These are phyloP conservation scores for Podospora fimiseda DNA, from an alignment of 495 filamentous ascomycete genomes.

Conservation along the genomic window DNA sequence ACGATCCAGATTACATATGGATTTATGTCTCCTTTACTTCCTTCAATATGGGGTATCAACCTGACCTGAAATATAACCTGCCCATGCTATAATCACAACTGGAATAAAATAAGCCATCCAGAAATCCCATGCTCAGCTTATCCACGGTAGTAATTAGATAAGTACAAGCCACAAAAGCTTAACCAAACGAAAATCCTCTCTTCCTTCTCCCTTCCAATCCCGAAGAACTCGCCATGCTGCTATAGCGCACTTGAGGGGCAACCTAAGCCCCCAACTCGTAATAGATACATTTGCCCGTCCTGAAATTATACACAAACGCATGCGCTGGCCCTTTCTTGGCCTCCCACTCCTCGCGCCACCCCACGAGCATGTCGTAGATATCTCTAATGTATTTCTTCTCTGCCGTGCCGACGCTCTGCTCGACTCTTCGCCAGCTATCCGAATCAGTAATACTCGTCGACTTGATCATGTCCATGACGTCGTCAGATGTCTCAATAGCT, in stretches of 20 bases:
- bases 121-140: no score
- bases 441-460: conserved; percentile 69
- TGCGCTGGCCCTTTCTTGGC: conserved; percentile 47
- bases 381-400: conserved; percentile 86
- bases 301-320: conserved; percentile 76
- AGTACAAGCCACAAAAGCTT: no score
- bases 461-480: conserved; percentile 72
- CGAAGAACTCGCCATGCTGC: neutral
- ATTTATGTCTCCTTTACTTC: no score
- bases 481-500: conserved; percentile 83
- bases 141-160: no score
- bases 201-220: neutral
- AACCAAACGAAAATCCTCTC: neutral
- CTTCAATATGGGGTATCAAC: no score
- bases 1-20: no score
- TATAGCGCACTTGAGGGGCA: neutral
- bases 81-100: no score
- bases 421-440: conserved; percentile 79
- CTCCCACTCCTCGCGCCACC: conserved; percentile 53
- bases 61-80: no score
- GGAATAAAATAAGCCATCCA: no score
- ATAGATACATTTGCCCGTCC: conserved; percentile 66
- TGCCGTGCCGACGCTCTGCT: conserved; percentile 66
- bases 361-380: conserved; percentile 68
- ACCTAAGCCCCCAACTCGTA: conserved; percentile 58